Evolutionary conservation across 1,284 basidiomycete genomes (phyloP), one percentile per base, ranked within the genome.

Genomic region (Microbotryum violaceum): DNA sequence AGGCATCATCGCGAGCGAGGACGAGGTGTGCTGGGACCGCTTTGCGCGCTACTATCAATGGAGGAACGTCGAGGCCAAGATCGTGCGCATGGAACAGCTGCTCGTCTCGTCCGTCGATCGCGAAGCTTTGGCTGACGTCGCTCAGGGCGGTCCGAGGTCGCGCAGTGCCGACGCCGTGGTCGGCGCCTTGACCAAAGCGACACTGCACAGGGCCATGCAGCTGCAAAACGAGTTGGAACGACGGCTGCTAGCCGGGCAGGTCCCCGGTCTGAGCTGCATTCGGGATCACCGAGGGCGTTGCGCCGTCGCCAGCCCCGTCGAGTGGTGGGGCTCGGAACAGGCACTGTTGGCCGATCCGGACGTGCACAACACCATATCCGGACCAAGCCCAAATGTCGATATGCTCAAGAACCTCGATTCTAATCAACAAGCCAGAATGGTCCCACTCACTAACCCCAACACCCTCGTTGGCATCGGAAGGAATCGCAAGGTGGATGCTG

Each of bases 41-140:
- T 89, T 89, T 70, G 82, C 83, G n/a, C 78, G 78, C 60, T 69
- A 67, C 50, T 65, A 68, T 37, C 52, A 54, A 16, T 16, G 18
- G 25, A 65, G 64, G 18, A 64, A 57, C 4, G 23, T 60, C 5
- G 64, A 60, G 4, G 84, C 85, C 48, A 81, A 83, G 52, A 84
- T 86, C n/a, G 75, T 90, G 21, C 84, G 88, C n/a, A 79, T 88
- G 47, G 88, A 91, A 71, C 82, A 86, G 51, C 78, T 91, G 52
- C 76, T 91, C 55, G 78, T 90, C 42, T 83, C 83, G 73, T 82
- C 81, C 66, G 78, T 80, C 9, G 75, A 78, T 3, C 73, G 76
- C 7, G 81, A 82, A 56, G 37, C 37, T 37, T 14, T 14, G 37
- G 37, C 37, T 18, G 37, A 14, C 44, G 58, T 56, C 81, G 81